Evolutionary conservation across 2,329 filamentous ascomycete species (phyloP).

Genomic region (Colletotrichum somersetense): DNA sequence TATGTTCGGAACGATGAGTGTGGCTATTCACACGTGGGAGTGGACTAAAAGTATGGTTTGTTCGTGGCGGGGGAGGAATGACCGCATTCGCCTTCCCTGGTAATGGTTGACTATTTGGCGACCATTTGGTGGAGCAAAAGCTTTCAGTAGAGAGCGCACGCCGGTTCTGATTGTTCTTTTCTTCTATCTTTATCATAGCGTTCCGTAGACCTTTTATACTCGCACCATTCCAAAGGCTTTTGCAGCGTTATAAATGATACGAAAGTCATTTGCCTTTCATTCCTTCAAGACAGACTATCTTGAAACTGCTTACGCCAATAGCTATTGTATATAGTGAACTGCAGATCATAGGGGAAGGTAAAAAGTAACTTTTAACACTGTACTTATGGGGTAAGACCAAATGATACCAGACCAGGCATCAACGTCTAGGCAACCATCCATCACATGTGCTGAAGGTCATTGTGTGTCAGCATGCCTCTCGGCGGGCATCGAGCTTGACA

Average conservation of each 20-base stretch:
- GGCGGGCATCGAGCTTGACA: conserved; percentile 11
- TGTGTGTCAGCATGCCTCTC: background rate
- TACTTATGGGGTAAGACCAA: background rate
- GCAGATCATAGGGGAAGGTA: background rate
- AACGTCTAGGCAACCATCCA: conserved; percentile 11
- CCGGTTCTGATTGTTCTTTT: background rate
- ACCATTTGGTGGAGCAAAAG: background rate
- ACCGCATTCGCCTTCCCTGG: conserved; percentile 20
- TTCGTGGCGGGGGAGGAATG: conserved; percentile 13
- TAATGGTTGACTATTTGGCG: conserved; percentile 6
- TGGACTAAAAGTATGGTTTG: conserved; percentile 18
- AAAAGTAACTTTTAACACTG: no score
- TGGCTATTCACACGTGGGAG: conserved; percentile 43
- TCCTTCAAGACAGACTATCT: no score
- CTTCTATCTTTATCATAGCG: no score
- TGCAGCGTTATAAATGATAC: no score
- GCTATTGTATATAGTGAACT: no score
- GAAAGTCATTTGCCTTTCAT: no score
- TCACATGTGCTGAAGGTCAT: conserved; percentile 28
- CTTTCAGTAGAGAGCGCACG: background rate
- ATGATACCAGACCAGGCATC: no score
- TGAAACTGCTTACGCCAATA: background rate
- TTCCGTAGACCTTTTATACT: no score
- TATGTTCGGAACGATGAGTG: conserved; percentile 53
- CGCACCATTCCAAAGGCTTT: no score